Evolutionary conservation across 176 grass and related monocot species (phyloP).

Genomic region (Leersia perrieri): DNA sequence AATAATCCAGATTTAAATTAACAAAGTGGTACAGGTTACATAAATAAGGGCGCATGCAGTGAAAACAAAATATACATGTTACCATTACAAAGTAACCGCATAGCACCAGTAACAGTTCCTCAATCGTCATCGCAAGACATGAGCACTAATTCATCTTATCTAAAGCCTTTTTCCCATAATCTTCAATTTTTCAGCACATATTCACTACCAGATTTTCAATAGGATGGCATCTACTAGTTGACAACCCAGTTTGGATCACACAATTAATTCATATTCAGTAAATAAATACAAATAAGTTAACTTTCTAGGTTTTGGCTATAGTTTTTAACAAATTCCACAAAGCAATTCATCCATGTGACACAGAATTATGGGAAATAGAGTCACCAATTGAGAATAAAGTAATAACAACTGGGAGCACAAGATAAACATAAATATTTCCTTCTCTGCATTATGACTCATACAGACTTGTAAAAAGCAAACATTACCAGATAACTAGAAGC

Average conservation of each 20-base stretch:
- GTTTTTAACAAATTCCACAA: neutral
- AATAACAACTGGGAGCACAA: neutral
- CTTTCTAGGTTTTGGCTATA: neutral
- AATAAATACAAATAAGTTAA: neutral
- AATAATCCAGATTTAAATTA: slow-evolving; percentile 59
- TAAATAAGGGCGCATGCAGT: slow-evolving; percentile 12
- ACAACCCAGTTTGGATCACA: neutral
- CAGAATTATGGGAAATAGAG: neutral
- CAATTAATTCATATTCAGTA: slow-evolving; percentile 7
- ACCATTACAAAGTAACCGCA: neutral
- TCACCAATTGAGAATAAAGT: neutral
- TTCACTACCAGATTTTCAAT: neutral
- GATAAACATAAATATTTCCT: slow-evolving; percentile 39
- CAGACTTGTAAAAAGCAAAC: slow-evolving; percentile 49
- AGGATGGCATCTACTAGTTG: slow-evolving; percentile 6
- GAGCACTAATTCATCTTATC: slow-evolving; percentile 3
- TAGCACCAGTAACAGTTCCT: neutral
- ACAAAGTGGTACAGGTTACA: slow-evolving; percentile 33
- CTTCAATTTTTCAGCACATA: slow-evolving; percentile 3
- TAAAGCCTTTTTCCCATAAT: neutral
- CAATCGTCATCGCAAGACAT: slow-evolving; percentile 2
- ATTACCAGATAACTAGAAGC: slow-evolving; percentile 66
- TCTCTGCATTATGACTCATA: slow-evolving; percentile 33
- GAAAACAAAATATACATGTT: neutral
- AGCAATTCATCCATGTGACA: neutral